Conservation (phyloP, 164 flowering plant species). For the Tinospora cordifolia region DNA sequence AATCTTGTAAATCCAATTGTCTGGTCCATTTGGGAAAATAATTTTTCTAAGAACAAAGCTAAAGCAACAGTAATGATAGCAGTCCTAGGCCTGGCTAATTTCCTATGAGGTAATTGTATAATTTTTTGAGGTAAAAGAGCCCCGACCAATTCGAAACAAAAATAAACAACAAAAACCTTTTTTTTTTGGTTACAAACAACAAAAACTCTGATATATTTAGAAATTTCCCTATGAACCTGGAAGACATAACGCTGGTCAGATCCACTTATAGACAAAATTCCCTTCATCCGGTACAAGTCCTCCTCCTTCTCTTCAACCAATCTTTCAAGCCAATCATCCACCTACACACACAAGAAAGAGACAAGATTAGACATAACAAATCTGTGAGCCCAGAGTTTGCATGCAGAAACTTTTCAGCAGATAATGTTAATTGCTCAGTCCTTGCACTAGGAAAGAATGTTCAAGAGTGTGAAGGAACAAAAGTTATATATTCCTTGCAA, state of each 20-base stretch:
- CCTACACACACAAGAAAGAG: slow-evolving; percentile 30
- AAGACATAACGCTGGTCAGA: slow-evolving; percentile 72
- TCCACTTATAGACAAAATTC: slow-evolving; percentile 55
- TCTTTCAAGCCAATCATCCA: slow-evolving; percentile 95
- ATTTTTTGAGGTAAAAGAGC: no score
- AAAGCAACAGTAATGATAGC: no score
- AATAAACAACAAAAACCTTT: no score
- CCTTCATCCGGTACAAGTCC: slow-evolving; percentile 91
- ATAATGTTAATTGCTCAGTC: background rate
- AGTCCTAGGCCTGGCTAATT: no score
- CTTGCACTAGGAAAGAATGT: background rate
- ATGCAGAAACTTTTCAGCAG: background rate
- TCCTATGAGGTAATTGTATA: no score
- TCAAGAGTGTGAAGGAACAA: background rate
- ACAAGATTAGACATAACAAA: background rate
- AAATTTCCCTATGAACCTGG: slow-evolving; percentile 70
- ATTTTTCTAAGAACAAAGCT: background rate
- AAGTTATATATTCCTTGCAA: background rate
- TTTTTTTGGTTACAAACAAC: no score
- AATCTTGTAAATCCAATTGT: background rate
- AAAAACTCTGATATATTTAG: no score
- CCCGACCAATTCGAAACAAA: no score
- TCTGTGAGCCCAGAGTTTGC: background rate
- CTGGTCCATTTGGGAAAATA: no score
- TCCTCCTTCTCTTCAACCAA: slow-evolving; percentile 93